Base-by-base conservation (phyloP, 176 grass and related monocot genomes). In the Eleusine coracana region DNA sequence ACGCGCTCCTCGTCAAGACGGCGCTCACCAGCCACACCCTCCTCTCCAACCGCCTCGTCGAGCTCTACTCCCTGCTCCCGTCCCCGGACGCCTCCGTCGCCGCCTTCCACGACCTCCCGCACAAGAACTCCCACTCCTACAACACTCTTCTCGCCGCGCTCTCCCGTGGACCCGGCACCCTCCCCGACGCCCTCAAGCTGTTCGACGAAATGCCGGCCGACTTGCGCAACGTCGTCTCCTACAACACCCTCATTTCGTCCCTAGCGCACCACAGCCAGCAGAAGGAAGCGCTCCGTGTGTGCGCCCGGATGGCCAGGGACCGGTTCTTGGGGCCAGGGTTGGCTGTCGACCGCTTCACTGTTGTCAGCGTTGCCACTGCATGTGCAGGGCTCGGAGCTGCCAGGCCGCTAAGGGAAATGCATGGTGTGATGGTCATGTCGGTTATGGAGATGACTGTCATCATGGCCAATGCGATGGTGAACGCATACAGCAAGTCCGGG, bases 21-120 rank as follows among this genome's bases (percentile, higher is more conserved):
- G 92, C 82, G 70, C 89, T 92, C 78, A 86, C 70, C 75, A 51
- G 42, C 59, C 85, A 92, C 66, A 94, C 85, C 41, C 79, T 94
- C 82, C 74, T 94, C 44, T 91, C 85, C 81, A 94, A 94, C 70
- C 87, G 87, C 56, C 85, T 94, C 82, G 77, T 91, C 82, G 79
- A 76, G 50, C 89, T 80, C 76, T 91, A 76, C 74, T 72, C 84
- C 15, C 13, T 6, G 55, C 82, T 90, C 21, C 50, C 82, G 27
- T 86, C 61, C 25, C 70, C 70, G 15, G 76, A 44, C 15, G 73
- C 82, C 7, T 62, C 82, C 7, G 8, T 76, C 59, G 37, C 69
- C 23, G 85, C 85, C 42, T 90, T 92, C 49, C 6, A 50, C 18
- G 87, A 92, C 60, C 87, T 90, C 29, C 82, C 85, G 6, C 73